Evolutionary conservation across 1,284 basidiomycete species (phyloP), one percentile per base, ranked within the genome.

Genomic region (Irpex sp.): DNA sequence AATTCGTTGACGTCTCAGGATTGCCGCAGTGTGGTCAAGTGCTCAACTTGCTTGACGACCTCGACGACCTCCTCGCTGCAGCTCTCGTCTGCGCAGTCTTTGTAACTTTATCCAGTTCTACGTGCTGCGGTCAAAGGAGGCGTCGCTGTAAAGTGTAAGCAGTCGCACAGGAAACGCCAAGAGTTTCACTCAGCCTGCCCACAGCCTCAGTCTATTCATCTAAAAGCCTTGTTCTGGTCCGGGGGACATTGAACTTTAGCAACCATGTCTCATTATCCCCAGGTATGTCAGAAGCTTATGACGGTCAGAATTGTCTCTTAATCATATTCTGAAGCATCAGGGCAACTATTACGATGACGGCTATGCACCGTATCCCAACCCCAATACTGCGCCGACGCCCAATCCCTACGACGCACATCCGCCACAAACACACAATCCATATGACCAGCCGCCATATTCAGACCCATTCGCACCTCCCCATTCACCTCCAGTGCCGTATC

Each of bases 371-470:
- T 71, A 67, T 51, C 67, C 66, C 19, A 70, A 69, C 52, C 12
- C 66, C 18, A 70, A 69, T 54, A 8, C 23, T 28, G 52, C 23
- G 28, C 59, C 64, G 56, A 21, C 59, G 28, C 67, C 71, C 21
- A 62, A 72, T 45, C 67, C 68, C 0, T 72, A 69, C 65, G 63
- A 71, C 57, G 62, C 61, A 45, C 63, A 61, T n/a, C 62, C 58
- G 18, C 63, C 63, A 3, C 63, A 67, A 2, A 68, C 68, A n/a
- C 70, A 68, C 1, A 73, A 74, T 48, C 69, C 69, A 28, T 77
- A 72, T 65, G 72, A 73, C 63, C 76, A 74, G 64, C 72, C 67
- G 56, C 1, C 66, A 0, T 72, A 58, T 58, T 67, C 66, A 63
- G 73, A 72, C 56, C 72, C 67, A 21, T 72, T 67, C 64, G 65